phyloP scores from a whole-genome alignment of 108 stramenopile genomes.

The Aurantiochytrium sp. region DNA sequence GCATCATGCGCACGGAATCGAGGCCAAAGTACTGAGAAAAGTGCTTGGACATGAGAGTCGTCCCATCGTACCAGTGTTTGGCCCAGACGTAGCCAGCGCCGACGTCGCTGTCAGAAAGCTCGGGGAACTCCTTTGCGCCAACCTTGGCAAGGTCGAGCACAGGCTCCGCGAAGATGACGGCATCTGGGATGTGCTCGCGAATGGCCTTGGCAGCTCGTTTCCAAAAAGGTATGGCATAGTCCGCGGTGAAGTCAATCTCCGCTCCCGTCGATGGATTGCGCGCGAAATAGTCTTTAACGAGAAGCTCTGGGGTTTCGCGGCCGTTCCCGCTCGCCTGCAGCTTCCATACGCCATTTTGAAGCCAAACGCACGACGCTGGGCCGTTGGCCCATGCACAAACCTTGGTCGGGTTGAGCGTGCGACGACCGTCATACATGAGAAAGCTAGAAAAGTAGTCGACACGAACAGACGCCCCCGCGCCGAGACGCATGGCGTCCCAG shows the following conservation, averaged over 20 bases:
- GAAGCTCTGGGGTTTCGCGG: background rate
- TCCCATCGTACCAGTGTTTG: slow-evolving; percentile 46
- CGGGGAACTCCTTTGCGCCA: background rate
- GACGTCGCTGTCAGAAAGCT: background rate
- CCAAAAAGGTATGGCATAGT: slow-evolving; percentile 11
- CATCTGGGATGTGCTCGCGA: slow-evolving; percentile 15
- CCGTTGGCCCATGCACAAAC: slow-evolving; percentile 18
- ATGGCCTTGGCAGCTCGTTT: background rate
- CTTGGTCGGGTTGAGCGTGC: background rate
- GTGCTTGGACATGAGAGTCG: slow-evolving; percentile 36
- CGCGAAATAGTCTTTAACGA: background rate
- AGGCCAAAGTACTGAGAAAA: slow-evolving; percentile 33
- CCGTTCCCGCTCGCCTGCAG: background rate
- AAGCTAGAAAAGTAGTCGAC: slow-evolving; percentile 17
- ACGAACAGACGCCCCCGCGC: background rate
- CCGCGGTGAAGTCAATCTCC: background rate
- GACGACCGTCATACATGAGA: background rate
- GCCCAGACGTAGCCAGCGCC: slow-evolving; percentile 24
- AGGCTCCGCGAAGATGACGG: slow-evolving; percentile 19
- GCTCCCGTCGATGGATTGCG: background rate
- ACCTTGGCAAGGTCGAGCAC: slow-evolving; percentile 4
- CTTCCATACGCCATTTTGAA: slow-evolving; percentile 1
- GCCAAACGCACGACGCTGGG: background rate
- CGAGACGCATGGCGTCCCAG: slow-evolving; percentile 9
- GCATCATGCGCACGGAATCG: slow-evolving; percentile 22